Evolutionary conservation across 768 basidiomycete species (phyloP).

Genomic region (Clathrus columnatus): DNA sequence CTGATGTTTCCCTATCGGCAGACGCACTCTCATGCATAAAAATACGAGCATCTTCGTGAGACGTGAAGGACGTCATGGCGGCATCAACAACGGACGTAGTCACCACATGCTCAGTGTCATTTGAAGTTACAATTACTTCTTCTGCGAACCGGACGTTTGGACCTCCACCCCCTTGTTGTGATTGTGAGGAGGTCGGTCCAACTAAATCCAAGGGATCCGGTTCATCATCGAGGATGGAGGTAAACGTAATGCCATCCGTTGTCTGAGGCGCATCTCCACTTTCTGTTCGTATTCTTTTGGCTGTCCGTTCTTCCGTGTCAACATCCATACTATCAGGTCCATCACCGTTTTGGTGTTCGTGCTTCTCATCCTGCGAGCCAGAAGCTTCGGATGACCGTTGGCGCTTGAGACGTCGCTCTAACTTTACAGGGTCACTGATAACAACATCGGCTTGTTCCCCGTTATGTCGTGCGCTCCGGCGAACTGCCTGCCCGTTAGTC

Average conservation of each 20-base stretch:
- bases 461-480: slow-evolving; percentile 66
- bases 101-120: not conserved
- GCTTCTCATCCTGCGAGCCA: slow-evolving; percentile 47
- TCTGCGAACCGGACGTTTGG: slow-evolving; percentile 46
- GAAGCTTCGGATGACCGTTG: slow-evolving; percentile 49
- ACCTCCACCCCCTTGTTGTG: slow-evolving; percentile 10
- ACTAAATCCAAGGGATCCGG: slow-evolving; percentile 39
- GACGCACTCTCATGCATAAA: not conserved
- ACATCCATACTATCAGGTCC: slow-evolving; percentile 22
- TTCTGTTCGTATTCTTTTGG: slow-evolving; percentile 44
- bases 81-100: not conserved
- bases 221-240: slow-evolving; percentile 35
- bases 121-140: slow-evolving; percentile 11
- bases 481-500: slow-evolving; percentile 11
- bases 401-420: slow-evolving; percentile 70
- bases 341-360: not conserved
- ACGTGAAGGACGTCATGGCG: not conserved
- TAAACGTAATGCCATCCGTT: not conserved
- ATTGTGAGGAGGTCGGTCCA: slow-evolving; percentile 24
- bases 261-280: slow-evolving; percentile 4
- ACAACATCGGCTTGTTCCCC: slow-evolving; percentile 62
- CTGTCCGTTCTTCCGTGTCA: slow-evolving; percentile 28
- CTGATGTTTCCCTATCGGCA: not conserved
- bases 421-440: slow-evolving; percentile 65
- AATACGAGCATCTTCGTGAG: not conserved